Percentiles rank a stretch among this genome's conserved stretches.
Conservation (phyloP, 306 rosid genomes). For the Gynostemma pentaphyllum region DNA sequence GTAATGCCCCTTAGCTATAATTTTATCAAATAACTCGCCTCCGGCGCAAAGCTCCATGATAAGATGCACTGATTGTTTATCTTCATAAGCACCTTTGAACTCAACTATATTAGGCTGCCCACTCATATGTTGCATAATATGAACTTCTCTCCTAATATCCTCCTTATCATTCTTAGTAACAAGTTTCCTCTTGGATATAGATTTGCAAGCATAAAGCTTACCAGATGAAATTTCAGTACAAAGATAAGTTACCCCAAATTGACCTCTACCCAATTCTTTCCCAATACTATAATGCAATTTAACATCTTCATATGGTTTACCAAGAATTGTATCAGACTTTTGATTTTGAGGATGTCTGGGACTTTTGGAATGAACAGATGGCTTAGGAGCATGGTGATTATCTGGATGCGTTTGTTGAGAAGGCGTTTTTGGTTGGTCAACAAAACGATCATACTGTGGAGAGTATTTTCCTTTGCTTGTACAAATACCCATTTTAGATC, state of each 20-base stretch:
- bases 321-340: constrained; percentile 41
- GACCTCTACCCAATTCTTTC: constrained; percentile 83
- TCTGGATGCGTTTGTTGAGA: constrained; percentile 22
- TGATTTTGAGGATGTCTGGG: constrained; percentile 23
- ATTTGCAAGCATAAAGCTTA: constrained; percentile 63
- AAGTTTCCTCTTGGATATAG: constrained; percentile 76
- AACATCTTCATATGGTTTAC: constrained; percentile 65
- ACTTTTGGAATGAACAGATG: constrained; percentile 21
- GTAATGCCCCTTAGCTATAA: constrained; percentile 74
- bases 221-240: constrained; percentile 67
- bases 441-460: constrained; percentile 24
- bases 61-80: constrained; percentile 57
- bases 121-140: constrained; percentile 88
- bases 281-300: constrained; percentile 44
- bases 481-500: constrained; percentile 51
- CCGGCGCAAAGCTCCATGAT: constrained; percentile 93
- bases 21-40: constrained; percentile 82
- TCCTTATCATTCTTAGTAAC: constrained; percentile 53
- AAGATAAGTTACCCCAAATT: constrained; percentile 74
- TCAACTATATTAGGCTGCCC: constrained; percentile 90
- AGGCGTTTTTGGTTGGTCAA: constrained; percentile 29
- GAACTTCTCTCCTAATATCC: constrained; percentile 76
- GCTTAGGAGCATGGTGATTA: constrained; percentile 3
- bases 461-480: constrained; percentile 34
- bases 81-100: constrained; percentile 81